Evolutionary conservation across 371 early-diverging fungal genomes (phyloP), one percentile per base, ranked within the genome.

Genomic region (Funneliformis caledonium): DNA sequence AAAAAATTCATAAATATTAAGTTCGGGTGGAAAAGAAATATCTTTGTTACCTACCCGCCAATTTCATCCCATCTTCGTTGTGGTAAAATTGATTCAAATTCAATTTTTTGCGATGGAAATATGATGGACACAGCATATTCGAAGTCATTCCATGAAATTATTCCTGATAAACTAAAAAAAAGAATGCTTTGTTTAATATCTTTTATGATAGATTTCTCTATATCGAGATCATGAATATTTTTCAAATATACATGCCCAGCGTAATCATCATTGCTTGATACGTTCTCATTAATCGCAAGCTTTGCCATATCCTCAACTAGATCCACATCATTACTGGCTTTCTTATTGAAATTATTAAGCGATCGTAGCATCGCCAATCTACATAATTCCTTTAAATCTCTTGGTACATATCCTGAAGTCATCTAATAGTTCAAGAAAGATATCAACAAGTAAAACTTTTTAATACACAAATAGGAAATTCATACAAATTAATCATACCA

Each of bases 41-140:
- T 45, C 8, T 26, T 52, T 22, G n/a, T 31, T 47, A 2, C 12
- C 8, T 52, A 73, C 73, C 73, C 73, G 47, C 73, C 73, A 19
- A 73, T 73, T 14, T 73, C 73, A 69, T 43, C 43, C 73, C 45
- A 73, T 48, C 14, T 12, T 73, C 5, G n/a, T 47, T 48, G n/a
- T 14, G 50, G 45, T 52, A 50, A 19, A 45, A 48, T 56, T 31
- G 45, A 31, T 33, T 73, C 73, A 37, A 50, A 48, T 16, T 31
- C 73, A 26, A 73, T n/a, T 52, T 50, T 50, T 33, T 50, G 50
- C 14, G 26, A 73, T 33, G 73, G 73, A 22, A 52, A 19, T 14
- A 73, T 56, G 9, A 31, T 56, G 12, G 26, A 22, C n/a, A 50
- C 10, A 37, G 50, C 56, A 73, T 73, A 73, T 48, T 73, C 50